Evolutionary conservation across 2,329 filamentous ascomycete species (phyloP).

Genomic region (Pseudogymnoascus sp.): DNA sequence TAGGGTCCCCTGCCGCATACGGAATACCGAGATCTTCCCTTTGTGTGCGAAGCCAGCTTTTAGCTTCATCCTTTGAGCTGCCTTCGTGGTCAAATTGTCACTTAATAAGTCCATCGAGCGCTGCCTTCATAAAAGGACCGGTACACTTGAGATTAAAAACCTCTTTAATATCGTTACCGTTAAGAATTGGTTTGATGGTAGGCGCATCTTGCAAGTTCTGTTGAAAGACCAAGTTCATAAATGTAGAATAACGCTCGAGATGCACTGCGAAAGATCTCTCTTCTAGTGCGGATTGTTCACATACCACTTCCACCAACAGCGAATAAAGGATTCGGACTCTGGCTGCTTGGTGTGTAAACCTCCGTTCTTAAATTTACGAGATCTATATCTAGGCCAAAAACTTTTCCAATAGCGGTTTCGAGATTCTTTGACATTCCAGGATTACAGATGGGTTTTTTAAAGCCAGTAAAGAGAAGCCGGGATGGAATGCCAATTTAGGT

Average conservation of each 20-base stretch:
- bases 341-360: conserved; percentile 44
- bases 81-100: conserved; percentile 50
- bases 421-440: background rate
- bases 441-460: background rate
- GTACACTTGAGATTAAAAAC: conserved; percentile 41
- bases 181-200: background rate
- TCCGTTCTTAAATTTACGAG: conserved; percentile 2
- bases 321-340: conserved; percentile 56
- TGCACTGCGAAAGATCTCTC: conserved; percentile 32
- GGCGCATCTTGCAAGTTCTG: conserved; percentile 5
- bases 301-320: background rate
- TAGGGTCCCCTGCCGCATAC: background rate
- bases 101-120: conserved; percentile 52
- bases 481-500: background rate
- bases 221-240: background rate
- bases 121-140: conserved; percentile 56
- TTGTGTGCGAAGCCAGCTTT: background rate
- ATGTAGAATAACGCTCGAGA: conserved; percentile 24
- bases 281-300: conserved; percentile 25
- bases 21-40: background rate
- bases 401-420: background rate
- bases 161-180: conserved; percentile 48
- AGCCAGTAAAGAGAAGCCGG: background rate
- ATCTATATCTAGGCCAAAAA: background rate
- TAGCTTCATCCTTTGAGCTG: background rate